phyloP scores from a whole-genome alignment of 2,329 filamentous ascomycete species.

The Neoarthrinium moseri region DNA sequence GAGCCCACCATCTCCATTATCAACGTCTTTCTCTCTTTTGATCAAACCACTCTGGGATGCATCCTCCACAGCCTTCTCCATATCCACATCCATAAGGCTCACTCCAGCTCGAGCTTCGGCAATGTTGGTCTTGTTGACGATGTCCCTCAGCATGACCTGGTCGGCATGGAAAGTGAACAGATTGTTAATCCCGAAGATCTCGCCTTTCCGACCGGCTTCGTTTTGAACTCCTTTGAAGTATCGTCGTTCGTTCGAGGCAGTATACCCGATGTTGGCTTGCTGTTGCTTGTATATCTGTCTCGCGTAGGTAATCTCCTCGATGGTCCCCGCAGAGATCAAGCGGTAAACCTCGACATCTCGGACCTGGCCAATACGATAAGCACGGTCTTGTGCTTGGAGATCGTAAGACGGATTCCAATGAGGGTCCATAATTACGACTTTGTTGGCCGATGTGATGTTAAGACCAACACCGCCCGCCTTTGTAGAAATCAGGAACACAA shows the following conservation, averaged over 20 bases:
- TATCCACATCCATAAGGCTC: conserved; percentile 72
- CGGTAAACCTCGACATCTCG: conserved; percentile 95
- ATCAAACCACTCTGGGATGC: conserved; percentile 42
- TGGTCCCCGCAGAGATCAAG: conserved; percentile 84
- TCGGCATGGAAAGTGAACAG: conserved; percentile 80
- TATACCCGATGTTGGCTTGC: conserved; percentile 96
- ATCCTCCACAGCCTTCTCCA: conserved; percentile 59
- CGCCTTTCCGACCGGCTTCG: conserved; percentile 76
- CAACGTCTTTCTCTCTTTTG: conserved; percentile 45
- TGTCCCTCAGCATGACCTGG: conserved; percentile 82
- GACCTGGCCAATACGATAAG: conserved; percentile 91
- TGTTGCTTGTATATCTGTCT: conserved; percentile 99
- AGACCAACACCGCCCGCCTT: conserved; percentile 90
- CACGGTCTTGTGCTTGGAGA: conserved; percentile 91
- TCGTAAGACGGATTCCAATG: conserved; percentile 98
- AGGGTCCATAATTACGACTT: conserved; percentile 94
- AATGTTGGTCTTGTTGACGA: conserved; percentile 97
- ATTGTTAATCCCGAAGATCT: conserved; percentile 89
- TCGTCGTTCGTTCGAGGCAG: conserved; percentile 83
- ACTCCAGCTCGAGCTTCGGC: conserved; percentile 89
- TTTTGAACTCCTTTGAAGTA: conserved; percentile 97
- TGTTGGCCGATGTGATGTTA: conserved; percentile 97
- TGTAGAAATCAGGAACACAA: conserved; percentile 94
- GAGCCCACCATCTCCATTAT: conserved; percentile 65
- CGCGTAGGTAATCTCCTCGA: conserved; percentile 96